These are phyloP conservation scores for Boletales sp. DNA, from an alignment of 768 basidiomycete species.

Conservation along the genomic window DNA sequence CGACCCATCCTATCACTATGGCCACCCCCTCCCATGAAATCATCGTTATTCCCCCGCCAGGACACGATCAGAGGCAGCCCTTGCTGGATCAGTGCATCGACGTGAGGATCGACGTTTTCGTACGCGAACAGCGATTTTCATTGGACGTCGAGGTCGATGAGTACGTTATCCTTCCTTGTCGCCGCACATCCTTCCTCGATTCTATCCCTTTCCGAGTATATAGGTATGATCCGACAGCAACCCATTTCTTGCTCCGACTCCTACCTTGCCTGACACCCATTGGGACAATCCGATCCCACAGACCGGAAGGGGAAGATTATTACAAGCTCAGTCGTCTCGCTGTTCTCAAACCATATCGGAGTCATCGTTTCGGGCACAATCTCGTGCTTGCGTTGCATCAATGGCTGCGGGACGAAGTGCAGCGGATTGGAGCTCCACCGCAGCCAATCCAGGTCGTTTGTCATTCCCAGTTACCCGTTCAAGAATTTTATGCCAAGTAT, in stretches of 20 bases:
- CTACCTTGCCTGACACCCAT: slow-evolving; percentile 56
- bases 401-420: slow-evolving; percentile 48
- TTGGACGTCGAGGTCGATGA: slow-evolving; percentile 73
- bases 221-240: slow-evolving; percentile 61
- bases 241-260: slow-evolving; percentile 71
- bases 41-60: slow-evolving; percentile 39
- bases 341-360: slow-evolving; percentile 63
- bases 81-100: slow-evolving; percentile 66
- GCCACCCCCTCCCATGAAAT: slow-evolving; percentile 53
- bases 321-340: slow-evolving; percentile 76
- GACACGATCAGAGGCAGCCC: slow-evolving; percentile 35
- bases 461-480: slow-evolving; percentile 70
- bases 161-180: slow-evolving; percentile 37
- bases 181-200: slow-evolving; percentile 7
- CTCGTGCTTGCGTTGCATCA: slow-evolving; percentile 63
- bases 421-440: slow-evolving; percentile 12
- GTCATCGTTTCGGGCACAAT: slow-evolving; percentile 58
- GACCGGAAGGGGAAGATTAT: slow-evolving; percentile 37
- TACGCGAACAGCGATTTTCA: slow-evolving; percentile 58
- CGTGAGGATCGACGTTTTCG: slow-evolving; percentile 49
- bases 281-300: slow-evolving; percentile 63
- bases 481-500: slow-evolving; percentile 75
- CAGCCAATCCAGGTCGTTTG: slow-evolving; percentile 43
- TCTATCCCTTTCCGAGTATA: neutral
- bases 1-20: neutral